Base-by-base conservation (phyloP, 768 basidiomycete species). In the Serendipita indica region DNA sequence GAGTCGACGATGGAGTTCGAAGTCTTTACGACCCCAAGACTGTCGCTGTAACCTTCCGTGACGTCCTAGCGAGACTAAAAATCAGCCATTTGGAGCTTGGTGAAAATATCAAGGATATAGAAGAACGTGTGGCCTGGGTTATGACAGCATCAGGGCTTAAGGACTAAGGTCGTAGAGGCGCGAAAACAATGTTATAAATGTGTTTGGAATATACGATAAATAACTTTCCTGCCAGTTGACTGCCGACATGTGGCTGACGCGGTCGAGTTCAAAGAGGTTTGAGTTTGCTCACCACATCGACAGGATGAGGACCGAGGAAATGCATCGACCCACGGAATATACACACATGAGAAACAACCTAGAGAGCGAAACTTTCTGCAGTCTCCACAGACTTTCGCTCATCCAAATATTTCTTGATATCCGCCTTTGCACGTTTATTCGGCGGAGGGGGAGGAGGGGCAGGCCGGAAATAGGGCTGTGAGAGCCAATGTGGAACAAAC, bases 381-480 rank as follows among this genome's bases (percentile, higher is more conserved):
- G n/a, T n/a, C n/a, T n/a, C n/a, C n/a, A n/a, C n/a, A n/a, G n/a
- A n/a, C n/a, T 43, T 43, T n/a, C 41, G 18, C 41, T 6, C 41
- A 7, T 43, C 41, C n/a, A 43, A n/a, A 43, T 43, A 43, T n/a
- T 54, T 28, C 32, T 10, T 20, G 4, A 54, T 54, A 28, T 54
- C 49, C 49, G 22, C 32, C 30, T 54, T 54, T 4, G 12, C 10
- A 10, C 49, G 22, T 33, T 54, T 54, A 27, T 16, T 54, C n/a
- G 49, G n/a, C 7, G 49, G 49, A 32, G 57, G 13, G 3, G 56
- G 37, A 3, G 64, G 58, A 2, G 66, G 67, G 3, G 65, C 61
- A 2, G 78, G 75, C 5, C 83, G 73, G 62, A 84, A 75, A 64
- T 84, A 81, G 1, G 86, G 86, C 66, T 89, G 86, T 12, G 79